Percentiles rank a stretch among this genome's conserved stretches.
phyloP scores from a whole-genome alignment of 495 filamentous ascomycete genomes.

The Hyphodiscus hymeniophilus region DNA sequence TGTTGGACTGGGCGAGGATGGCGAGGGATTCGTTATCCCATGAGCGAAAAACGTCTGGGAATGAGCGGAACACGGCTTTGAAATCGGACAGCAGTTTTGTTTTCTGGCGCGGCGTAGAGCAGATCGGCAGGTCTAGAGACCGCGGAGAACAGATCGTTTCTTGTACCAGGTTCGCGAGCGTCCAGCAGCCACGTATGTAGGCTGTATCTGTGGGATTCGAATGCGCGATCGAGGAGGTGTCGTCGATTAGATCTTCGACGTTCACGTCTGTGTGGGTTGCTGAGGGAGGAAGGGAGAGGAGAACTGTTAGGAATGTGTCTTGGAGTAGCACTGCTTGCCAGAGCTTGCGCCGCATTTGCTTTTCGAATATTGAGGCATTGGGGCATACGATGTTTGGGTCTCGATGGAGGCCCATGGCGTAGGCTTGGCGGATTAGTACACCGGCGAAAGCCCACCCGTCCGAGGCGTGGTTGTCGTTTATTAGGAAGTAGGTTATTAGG shows the following conservation, averaged over 20 bases:
- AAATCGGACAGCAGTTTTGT: constrained; percentile 53
- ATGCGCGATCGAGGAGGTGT: constrained; percentile 35
- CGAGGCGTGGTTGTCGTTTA: constrained; percentile 69
- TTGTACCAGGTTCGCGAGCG: constrained; percentile 62
- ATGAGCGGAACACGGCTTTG: constrained; percentile 51
- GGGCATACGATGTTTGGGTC: constrained; percentile 62
- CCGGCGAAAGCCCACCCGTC: constrained; percentile 71
- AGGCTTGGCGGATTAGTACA: constrained; percentile 60
- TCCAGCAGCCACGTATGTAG: constrained; percentile 64
- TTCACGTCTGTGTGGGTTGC: constrained; percentile 66
- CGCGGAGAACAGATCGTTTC: constrained; percentile 58
- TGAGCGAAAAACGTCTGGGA: constrained; percentile 53
- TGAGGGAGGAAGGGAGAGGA: constrained; percentile 59
- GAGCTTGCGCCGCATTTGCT: constrained; percentile 60
- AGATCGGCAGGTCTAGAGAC: constrained; percentile 56
- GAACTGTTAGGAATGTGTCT: constrained; percentile 70
- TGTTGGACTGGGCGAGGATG: constrained; percentile 40
- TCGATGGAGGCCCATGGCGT: constrained; percentile 67
- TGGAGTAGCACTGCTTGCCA: constrained; percentile 71
- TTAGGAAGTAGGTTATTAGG: constrained; percentile 63
- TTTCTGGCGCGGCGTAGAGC: constrained; percentile 48
- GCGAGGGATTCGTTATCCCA: constrained; percentile 47
- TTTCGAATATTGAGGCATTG: constrained; percentile 50
- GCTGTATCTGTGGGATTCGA: constrained; percentile 50
- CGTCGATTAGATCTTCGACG: constrained; percentile 53